Evolutionary conservation across 768 basidiomycete species (phyloP).

Genomic region (Macrolepiota dolichaula): DNA sequence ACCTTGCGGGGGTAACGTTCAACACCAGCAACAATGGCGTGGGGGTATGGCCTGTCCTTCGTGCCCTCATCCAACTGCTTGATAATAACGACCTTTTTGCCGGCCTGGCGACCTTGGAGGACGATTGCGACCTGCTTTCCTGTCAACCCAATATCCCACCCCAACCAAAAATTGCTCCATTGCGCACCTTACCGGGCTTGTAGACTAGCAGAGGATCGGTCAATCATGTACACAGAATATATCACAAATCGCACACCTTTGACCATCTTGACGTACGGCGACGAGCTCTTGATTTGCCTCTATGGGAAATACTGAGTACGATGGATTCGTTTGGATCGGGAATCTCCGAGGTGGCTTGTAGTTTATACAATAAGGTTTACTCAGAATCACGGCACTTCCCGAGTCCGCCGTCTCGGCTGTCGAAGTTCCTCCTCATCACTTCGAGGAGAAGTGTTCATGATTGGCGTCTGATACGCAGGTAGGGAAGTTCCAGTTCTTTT

Average conservation of each 20-base stretch:
- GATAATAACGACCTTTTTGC: slow-evolving; percentile 99
- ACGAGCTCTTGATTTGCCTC: slow-evolving; percentile 40
- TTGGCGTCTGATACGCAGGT: no score
- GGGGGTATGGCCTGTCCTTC: slow-evolving; percentile 94
- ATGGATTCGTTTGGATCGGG: slow-evolving; percentile 27
- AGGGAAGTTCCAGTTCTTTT: no score
- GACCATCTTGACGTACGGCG: slow-evolving; percentile 50
- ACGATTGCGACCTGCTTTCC: slow-evolving; percentile 83
- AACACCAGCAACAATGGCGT: slow-evolving; percentile 97
- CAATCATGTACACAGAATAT: slow-evolving; percentile 9
- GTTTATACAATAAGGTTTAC: slow-evolving; percentile 32
- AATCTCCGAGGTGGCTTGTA: slow-evolving; percentile 43
- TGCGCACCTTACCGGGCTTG: slow-evolving; percentile 87
- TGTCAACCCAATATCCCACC: background rate
- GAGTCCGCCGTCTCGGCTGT: background rate
- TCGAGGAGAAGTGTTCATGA: no score
- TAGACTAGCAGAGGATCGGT: slow-evolving; percentile 53
- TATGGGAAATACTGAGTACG: slow-evolving; percentile 22
- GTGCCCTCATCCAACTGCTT: slow-evolving; percentile 97
- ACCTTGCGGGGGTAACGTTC: slow-evolving; percentile 99
- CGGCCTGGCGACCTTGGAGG: slow-evolving; percentile 98
- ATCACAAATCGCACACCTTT: slow-evolving; percentile 40
- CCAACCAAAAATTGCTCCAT: background rate
- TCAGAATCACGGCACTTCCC: background rate
- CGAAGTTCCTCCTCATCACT: no score